Base-by-base conservation (phyloP, 352 stramenopile species). In the Albugo laibachii region DNA sequence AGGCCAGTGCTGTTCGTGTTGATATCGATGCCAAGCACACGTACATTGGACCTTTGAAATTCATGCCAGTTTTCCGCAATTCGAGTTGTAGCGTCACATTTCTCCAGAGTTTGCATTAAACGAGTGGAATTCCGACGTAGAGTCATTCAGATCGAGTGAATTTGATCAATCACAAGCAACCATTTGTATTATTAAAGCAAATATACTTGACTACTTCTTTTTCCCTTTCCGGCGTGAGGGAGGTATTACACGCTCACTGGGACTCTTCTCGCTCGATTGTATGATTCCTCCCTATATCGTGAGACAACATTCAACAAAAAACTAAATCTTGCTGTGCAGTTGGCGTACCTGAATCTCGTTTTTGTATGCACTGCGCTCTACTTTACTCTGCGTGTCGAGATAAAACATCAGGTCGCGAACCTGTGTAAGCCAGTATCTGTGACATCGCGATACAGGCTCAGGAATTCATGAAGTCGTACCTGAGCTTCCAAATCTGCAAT, bases 401-500 rank as follows among this genome's bases (percentile, higher is more conserved):
- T 91, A 92, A 51, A 93, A 92, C 80, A 93, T 93, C 10, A 93
- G 50, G 54, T 93, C 80, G 20, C 75, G 70, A 20, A 72, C 62
- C 60, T 70, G 37, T 42, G 11, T 42, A 16, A 47, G 5, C 11
- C 46, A 35, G 24, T 46, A 35, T 41, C 13, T 48, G 11, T 41
- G 2, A 13, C 15, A 13, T 19, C 2, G 46, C 14, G 31, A 13
- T 3, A 52, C n/a, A 5, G 3, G 36, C 2, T 1, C 18, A 15
- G 35, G 13, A 16, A 13, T 15, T 49, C 11, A 37, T 12, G 31
- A 11, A 11, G 19, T 41, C 47, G 37, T 11, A 89, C 76, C 51
- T 93, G 78, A n/a, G 62, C 63, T 47, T 93, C 78, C 42, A 92
- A 52, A 43, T 91, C 78, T 2, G 63, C 74, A 19, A 92, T 53